A percentile compares a stretch with the other conserved stretches of the same genome.
phyloP scores from a whole-genome alignment of 805 yeast genomes.

The Wickerhamomyces canadensis region DNA sequence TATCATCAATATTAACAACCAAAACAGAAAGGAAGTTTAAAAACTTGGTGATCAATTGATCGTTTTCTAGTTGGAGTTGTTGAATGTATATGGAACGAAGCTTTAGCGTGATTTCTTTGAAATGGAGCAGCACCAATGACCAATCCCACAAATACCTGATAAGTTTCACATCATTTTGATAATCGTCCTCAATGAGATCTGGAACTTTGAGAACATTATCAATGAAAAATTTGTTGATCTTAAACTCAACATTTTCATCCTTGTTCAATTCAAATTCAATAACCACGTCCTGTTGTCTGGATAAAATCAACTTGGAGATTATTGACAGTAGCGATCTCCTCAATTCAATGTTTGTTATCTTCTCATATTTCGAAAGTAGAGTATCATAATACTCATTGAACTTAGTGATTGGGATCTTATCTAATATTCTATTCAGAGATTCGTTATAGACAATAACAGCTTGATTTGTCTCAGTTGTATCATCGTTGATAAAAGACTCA shows the following conservation, averaged over 20 bases:
- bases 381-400: slow-evolving; percentile 29
- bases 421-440: slow-evolving; percentile 28
- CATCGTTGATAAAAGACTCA: slow-evolving; percentile 33
- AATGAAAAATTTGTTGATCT: slow-evolving; percentile 32
- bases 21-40: slow-evolving; percentile 51
- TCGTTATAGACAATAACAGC: slow-evolving; percentile 31
- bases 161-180: slow-evolving; percentile 31
- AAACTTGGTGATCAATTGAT: slow-evolving; percentile 41
- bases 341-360: slow-evolving; percentile 26
- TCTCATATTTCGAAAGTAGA: slow-evolving; percentile 30
- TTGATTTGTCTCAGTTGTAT: slow-evolving; percentile 22
- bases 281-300: slow-evolving; percentile 51
- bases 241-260: slow-evolving; percentile 18
- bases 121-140: slow-evolving; percentile 56
- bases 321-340: slow-evolving; percentile 40
- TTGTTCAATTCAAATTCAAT: slow-evolving; percentile 55
- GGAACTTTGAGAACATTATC: slow-evolving; percentile 24
- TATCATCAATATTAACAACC: slow-evolving; percentile 33
- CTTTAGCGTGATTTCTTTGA: slow-evolving; percentile 58
- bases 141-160: slow-evolving; percentile 60
- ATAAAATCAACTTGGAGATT: slow-evolving; percentile 35
- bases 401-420: slow-evolving; percentile 25
- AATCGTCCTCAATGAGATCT: slow-evolving; percentile 32
- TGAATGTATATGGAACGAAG: slow-evolving; percentile 55
- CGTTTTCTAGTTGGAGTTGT: slow-evolving; percentile 41